phyloP scores from a whole-genome alignment of 345 rosid genomes.

The Clausena lansium region DNA sequence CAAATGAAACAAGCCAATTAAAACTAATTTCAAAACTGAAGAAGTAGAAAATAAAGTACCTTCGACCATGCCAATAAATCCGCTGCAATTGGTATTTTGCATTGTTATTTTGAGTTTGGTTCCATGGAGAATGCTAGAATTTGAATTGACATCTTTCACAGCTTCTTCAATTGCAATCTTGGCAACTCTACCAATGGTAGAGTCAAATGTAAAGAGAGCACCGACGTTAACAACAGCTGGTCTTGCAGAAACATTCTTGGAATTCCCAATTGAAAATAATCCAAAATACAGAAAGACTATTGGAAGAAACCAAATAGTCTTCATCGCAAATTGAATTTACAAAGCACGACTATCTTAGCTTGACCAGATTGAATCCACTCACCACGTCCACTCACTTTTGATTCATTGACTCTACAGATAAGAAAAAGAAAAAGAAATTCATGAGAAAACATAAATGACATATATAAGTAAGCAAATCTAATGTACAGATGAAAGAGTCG shows the following conservation, averaged over 20 bases:
- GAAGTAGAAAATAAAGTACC: conserved; percentile 39
- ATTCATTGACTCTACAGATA: conserved; percentile 11
- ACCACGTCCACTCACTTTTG: conserved; percentile 11
- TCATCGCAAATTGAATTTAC: conserved; percentile 31
- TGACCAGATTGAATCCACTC: conserved; percentile 11
- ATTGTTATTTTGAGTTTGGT: conserved; percentile 43
- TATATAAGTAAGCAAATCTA: not conserved
- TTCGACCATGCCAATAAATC: conserved; percentile 86
- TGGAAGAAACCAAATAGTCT: conserved; percentile 26
- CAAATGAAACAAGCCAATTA: conserved; percentile 8
- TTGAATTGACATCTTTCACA: conserved; percentile 79
- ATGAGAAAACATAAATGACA: not conserved
- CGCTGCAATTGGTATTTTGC: conserved; percentile 75
- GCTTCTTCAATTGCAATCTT: conserved; percentile 87
- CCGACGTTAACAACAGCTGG: conserved; percentile 72
- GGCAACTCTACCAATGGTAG: conserved; percentile 79
- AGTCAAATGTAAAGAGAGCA: conserved; percentile 58
- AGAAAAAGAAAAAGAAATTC: not conserved
- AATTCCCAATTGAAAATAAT: conserved; percentile 29
- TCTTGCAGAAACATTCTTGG: conserved; percentile 47
- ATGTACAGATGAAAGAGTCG: not conserved
- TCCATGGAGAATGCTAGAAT: conserved; percentile 59
- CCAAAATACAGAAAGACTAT: conserved; percentile 33
- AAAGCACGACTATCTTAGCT: conserved; percentile 6
- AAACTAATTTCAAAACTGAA: conserved; percentile 6